Base-by-base conservation (phyloP, 2,329 filamentous ascomycete genomes). In the Colletotrichum cordylinicola region DNA sequence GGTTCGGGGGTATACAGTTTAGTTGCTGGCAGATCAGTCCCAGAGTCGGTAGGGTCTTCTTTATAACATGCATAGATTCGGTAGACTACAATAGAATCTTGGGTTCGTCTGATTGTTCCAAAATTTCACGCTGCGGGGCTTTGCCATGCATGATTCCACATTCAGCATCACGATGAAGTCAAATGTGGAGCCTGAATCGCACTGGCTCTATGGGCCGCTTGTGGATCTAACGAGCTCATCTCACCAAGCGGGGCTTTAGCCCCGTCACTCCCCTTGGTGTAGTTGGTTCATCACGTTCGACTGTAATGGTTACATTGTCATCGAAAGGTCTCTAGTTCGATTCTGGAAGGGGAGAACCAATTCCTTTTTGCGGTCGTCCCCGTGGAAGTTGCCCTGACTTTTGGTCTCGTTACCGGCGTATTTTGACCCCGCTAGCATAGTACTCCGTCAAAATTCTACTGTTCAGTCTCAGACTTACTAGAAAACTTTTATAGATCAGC, bases 381-480 rank as follows among this genome's bases (percentile, higher is more conserved):
- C 2, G 18, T n/a, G 6, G 18, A 48, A 48, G 39, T 48, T 43
- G 39, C 3, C 39, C 39, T 21, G 39, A 3, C 18, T 1, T n/a
- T 12, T 2, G 6, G 18, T 12, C 0, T n/a, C 18, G 12, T 48
- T 3, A 48, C 0, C 18, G 3, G 39, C 5, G n/a, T 12, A 7
- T 48, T 12, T 48, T n/a, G 18, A 6, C 5, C 39, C 6, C 39
- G 39, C 18, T 2, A 48, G 39, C 9, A 48, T 33, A 27, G 4
- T 27, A 5, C 24, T 27, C 24, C 24, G 24, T 4, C 3, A 27
- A 27, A 27, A 27, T 27, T 27, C 4, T 27, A 27, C 24, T 27
- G 24, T 1, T 5, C 24, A 27, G 24, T 27, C 24, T 27, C 5
- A 8, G 8, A 31, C 29, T 31, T 31, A 31, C 29, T 31, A 31